Conservation (phyloP, 345 rosid species). For the Excoecaria agallocha region DNA sequence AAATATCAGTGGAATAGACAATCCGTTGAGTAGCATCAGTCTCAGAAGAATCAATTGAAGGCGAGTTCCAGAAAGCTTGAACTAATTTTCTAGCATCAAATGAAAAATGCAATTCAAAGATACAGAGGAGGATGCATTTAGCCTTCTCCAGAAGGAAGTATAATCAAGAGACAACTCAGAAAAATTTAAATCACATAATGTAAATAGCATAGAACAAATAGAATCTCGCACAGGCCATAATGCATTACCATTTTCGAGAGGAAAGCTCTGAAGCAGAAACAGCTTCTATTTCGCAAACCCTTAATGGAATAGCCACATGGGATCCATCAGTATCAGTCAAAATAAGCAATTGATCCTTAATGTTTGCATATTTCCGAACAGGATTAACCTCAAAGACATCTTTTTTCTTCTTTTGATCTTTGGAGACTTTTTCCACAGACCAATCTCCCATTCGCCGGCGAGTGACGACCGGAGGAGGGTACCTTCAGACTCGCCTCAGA, state of each 20-base stretch:
- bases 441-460: no score
- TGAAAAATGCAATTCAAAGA: neutral
- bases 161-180: neutral
- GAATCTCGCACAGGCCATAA: neutral
- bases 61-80: neutral
- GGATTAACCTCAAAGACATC: slow-evolving; percentile 65
- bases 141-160: neutral
- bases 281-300: slow-evolving; percentile 65
- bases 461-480: no score
- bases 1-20: no score
- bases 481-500: no score
- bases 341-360: slow-evolving; percentile 53
- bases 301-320: slow-evolving; percentile 38
- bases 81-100: neutral
- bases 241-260: slow-evolving; percentile 74
- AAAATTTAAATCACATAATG: neutral
- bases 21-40: no score
- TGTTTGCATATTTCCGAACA: slow-evolving; percentile 46
- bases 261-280: slow-evolving; percentile 71
- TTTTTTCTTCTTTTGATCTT: slow-evolving; percentile 63
- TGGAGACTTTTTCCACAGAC: slow-evolving; percentile 40
- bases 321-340: slow-evolving; percentile 56
- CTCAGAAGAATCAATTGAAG: no score
- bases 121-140: neutral
- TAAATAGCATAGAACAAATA: neutral